These are phyloP conservation scores for Blastobotrys robertii DNA, from an alignment of 805 yeast species.

Conservation along the genomic window DNA sequence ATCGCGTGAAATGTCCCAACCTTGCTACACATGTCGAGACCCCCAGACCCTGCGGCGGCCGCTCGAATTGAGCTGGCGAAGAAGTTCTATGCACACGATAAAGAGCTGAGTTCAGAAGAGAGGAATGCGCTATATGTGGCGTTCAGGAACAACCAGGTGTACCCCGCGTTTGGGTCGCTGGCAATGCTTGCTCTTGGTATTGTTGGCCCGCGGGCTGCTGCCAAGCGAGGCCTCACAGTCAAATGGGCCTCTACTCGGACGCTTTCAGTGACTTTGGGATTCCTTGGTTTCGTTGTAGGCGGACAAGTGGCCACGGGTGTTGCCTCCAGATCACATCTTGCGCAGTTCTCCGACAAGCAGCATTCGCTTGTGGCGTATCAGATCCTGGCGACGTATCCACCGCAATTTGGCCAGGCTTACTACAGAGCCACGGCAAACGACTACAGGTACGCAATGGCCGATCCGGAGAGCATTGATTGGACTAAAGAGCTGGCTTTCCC, in stretches of 20 bases:
- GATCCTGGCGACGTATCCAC: slow-evolving; percentile 11
- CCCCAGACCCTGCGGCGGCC: too few species aligned
- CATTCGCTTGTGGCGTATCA: slow-evolving; percentile 7
- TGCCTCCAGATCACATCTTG: slow-evolving; percentile 6
- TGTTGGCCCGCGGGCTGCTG: slow-evolving; percentile 7
- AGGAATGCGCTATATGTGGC: slow-evolving; percentile 7
- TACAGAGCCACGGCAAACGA: slow-evolving; percentile 12
- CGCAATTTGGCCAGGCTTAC: slow-evolving; percentile 15
- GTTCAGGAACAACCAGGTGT: slow-evolving; percentile 8
- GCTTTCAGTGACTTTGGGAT: slow-evolving; percentile 10
- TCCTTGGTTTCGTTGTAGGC: slow-evolving; percentile 11
- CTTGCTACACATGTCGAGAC: slow-evolving; percentile 46
- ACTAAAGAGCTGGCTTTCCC: slow-evolving; percentile 13
- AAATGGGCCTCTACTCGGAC: slow-evolving; percentile 7
- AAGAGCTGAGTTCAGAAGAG: slow-evolving; percentile 5
- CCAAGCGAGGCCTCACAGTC: slow-evolving; percentile 6
- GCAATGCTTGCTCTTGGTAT: slow-evolving; percentile 11
- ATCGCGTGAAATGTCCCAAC: slow-evolving; percentile 73
- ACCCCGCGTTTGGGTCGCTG: slow-evolving; percentile 10
- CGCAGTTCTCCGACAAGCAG: slow-evolving; percentile 3
- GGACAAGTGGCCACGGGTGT: slow-evolving; percentile 6
- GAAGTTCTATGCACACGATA: slow-evolving; percentile 6
- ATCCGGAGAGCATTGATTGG: slow-evolving; percentile 17
- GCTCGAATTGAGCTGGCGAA: background rate
- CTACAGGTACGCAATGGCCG: slow-evolving; percentile 10